Base-by-base conservation (phyloP, 176 grass and related monocot species). In the Hyparrhenia diplandra region DNA sequence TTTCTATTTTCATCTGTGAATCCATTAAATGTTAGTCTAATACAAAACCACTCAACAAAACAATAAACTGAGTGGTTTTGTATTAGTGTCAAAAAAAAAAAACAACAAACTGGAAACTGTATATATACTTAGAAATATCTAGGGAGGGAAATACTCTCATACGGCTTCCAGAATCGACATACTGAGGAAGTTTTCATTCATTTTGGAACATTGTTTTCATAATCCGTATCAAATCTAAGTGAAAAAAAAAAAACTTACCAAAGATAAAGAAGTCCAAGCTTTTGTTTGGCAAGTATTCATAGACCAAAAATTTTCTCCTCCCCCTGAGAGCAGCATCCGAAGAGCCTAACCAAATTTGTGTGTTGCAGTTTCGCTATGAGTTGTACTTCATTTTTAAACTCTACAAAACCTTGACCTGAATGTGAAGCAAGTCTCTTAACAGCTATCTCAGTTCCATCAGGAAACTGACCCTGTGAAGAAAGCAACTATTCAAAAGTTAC, bases 221-320 rank as follows among this genome's bases (percentile, higher is more conserved):
- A 21, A 54, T 21, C 2, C 21, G 7, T 10, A 32, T 20, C 7
- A 45, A 75, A 43, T 21, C 20, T 67, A 14, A 73, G 89, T 39
- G 3, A 39, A 39, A 9, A 39, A 1, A 1, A 9, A 7, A 8
- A 9, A 8, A 39, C 37, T 0, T 39, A 93, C 91, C 87, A 76
- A 89, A 93, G 76, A 93, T 81, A 67, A 90, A 80, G 46, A 62
- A 88, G 65, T 93, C 91, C 36, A 93, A 81, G 47, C 91, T 93
- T 86, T 87, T 93, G 13, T 90, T 93, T 64, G 88, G 88, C 73
- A 90, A 64, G 55, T 83, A 93, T 83, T 93, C 88, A 80, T 93
- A 90, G 18, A 92, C 80, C 36, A 92, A 39, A 65, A 65, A 92
- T 67, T 64, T 92, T 92, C 71, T 92, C 88, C 14, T 79, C 79